Conservation (phyloP, 306 rosid genomes). For the Quercus glauca region DNA sequence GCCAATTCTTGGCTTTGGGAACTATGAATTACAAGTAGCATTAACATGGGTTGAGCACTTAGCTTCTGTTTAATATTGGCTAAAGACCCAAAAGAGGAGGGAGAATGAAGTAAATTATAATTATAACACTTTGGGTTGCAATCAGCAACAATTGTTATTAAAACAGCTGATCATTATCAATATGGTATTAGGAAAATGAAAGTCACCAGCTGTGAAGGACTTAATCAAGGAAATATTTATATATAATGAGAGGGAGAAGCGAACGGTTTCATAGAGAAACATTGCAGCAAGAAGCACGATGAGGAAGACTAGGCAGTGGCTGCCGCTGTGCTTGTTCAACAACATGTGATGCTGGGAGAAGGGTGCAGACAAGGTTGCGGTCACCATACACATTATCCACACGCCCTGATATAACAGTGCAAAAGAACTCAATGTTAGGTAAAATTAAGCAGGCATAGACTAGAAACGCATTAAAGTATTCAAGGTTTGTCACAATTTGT, state of each 20-base stretch:
- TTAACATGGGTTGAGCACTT: background rate
- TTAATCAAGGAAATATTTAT: slow-evolving; percentile 24
- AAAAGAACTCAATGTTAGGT: background rate
- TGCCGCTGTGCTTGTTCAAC: slow-evolving; percentile 82
- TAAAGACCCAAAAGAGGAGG: background rate
- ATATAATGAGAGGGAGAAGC: slow-evolving; percentile 21
- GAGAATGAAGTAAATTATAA: slow-evolving; percentile 9
- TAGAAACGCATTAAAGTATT: background rate
- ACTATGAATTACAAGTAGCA: background rate
- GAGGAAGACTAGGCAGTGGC: slow-evolving; percentile 64
- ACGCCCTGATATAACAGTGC: slow-evolving; percentile 43
- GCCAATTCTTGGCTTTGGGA: background rate
- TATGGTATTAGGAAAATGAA: slow-evolving; percentile 20
- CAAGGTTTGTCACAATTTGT: background rate
- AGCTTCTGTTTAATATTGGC: background rate
- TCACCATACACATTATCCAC: slow-evolving; percentile 94
- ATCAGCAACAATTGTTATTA: slow-evolving; percentile 27
- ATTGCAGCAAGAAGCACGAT: slow-evolving; percentile 18
- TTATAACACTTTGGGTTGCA: slow-evolving; percentile 22
- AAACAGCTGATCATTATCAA: slow-evolving; percentile 18
- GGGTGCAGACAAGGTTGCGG: slow-evolving; percentile 97
- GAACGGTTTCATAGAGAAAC: slow-evolving; percentile 3
- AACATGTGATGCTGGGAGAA: slow-evolving; percentile 66
- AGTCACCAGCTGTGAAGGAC: slow-evolving; percentile 30
- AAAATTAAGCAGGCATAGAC: slow-evolving; percentile 4